Evolutionary conservation across 2,329 filamentous ascomycete genomes (phyloP).

Genomic region (Aspergillus luchuensis): DNA sequence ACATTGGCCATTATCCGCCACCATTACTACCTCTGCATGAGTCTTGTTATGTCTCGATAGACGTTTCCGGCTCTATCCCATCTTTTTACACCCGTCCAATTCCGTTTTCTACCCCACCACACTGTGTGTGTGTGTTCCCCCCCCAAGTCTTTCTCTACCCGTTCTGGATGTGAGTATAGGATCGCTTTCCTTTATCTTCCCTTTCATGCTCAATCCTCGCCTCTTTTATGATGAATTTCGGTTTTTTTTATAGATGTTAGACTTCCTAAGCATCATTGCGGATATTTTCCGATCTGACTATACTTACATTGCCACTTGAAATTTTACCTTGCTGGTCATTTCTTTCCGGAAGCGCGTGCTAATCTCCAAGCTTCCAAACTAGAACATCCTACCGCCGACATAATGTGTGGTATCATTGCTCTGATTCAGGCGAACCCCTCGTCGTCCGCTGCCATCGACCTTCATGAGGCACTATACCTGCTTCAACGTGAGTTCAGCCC

Average conservation of each 20-base stretch:
- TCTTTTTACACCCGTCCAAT: slow-evolving; percentile 12
- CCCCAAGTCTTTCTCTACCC: slow-evolving; percentile 7
- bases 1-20: slow-evolving; percentile 15
- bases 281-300: slow-evolving; percentile 41
- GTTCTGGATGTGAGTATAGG: slow-evolving; percentile 24
- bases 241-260: slow-evolving; percentile 52
- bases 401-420: slow-evolving; percentile 65
- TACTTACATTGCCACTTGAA: slow-evolving; percentile 11
- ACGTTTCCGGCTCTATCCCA: slow-evolving; percentile 14
- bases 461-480: slow-evolving; percentile 72
- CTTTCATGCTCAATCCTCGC: slow-evolving; percentile 2
- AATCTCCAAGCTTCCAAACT: slow-evolving; percentile 17
- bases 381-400: slow-evolving; percentile 31
- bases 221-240: slow-evolving; percentile 44
- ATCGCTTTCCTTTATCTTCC: slow-evolving; percentile 20
- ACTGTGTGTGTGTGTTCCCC: slow-evolving; percentile 19
- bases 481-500: slow-evolving; percentile 55
- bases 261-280: slow-evolving; percentile 50
- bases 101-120: slow-evolving; percentile 19
- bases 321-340: slow-evolving; percentile 14
- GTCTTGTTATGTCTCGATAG: slow-evolving; percentile 26
- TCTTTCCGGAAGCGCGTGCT: slow-evolving; percentile 18
- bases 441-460: slow-evolving; percentile 59
- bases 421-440: slow-evolving; percentile 61
- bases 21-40: slow-evolving; percentile 12